Percentiles rank a stretch among this genome's conserved stretches.
phyloP scores from a whole-genome alignment of 1,284 basidiomycete genomes.

The Chalciporus sp. region DNA sequence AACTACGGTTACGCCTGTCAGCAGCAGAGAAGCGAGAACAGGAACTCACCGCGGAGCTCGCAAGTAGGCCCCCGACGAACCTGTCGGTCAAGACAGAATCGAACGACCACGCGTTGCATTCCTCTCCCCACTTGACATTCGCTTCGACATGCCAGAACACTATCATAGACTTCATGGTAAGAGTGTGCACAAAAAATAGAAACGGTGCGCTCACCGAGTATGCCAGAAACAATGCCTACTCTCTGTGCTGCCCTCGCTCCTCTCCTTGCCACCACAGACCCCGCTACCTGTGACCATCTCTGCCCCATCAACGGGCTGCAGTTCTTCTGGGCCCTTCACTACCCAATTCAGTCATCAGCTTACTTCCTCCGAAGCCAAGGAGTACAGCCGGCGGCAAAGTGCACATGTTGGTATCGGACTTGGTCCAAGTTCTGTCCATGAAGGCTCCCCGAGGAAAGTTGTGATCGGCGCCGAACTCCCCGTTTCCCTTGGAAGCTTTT shows the following conservation, averaged over 20 bases:
- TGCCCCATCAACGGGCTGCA: conserved; percentile 44
- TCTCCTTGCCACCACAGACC: conserved; percentile 61
- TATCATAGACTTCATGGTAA: conserved; percentile 71
- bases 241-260: conserved; percentile 72
- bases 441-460: conserved; percentile 33
- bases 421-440: conserved; percentile 53
- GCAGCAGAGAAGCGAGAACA: conserved; percentile 67
- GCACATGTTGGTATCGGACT: conserved; percentile 45
- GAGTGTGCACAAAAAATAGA: conserved; percentile 25
- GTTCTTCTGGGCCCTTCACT: conserved; percentile 44
- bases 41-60: conserved; percentile 61
- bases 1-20: conserved; percentile 63
- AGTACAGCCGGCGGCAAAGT: conserved; percentile 58
- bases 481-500: conserved; percentile 54
- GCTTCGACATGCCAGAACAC: conserved; percentile 52
- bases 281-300: conserved; percentile 56
- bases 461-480: conserved; percentile 32
- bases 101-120: conserved; percentile 45
- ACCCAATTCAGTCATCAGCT: conserved; percentile 57
- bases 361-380: conserved; percentile 50
- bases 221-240: conserved; percentile 58
- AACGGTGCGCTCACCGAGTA: conserved; percentile 27
- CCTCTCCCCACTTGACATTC: conserved; percentile 44
- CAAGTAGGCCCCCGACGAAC: conserved; percentile 39
- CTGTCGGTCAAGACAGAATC: conserved; percentile 57